A percentile compares a stretch with the other conserved stretches of the same genome.
Conservation (phyloP, 1,139 yeast species). For the Geotrichum restrictum region DNA sequence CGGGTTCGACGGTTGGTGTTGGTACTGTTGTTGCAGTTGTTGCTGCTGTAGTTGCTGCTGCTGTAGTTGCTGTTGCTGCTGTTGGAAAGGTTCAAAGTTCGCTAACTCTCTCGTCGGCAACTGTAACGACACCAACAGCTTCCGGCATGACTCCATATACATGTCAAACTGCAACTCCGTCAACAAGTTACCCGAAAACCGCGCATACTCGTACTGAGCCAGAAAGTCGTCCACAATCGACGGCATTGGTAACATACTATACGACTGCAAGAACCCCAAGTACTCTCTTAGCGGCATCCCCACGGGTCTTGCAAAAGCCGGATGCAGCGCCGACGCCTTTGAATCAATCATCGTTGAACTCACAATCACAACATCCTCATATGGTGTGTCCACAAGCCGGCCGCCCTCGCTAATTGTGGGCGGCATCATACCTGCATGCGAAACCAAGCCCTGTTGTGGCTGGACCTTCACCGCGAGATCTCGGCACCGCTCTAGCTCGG, state of each 20-base stretch:
- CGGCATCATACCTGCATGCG: slow-evolving; percentile 60
- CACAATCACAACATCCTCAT: slow-evolving; percentile 55
- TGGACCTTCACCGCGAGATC: slow-evolving; percentile 50
- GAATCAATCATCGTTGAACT: slow-evolving; percentile 37
- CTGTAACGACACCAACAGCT: slow-evolving; percentile 23
- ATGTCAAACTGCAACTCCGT: slow-evolving; percentile 56
- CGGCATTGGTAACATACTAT: slow-evolving; percentile 27
- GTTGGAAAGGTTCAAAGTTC: too few species aligned
- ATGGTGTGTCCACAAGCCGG: slow-evolving; percentile 54
- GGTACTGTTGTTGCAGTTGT: too few species aligned
- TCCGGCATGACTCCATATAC: slow-evolving; percentile 50
- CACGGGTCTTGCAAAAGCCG: slow-evolving; percentile 40
- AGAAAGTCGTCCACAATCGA: slow-evolving; percentile 42
- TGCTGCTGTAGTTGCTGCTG: not conserved
- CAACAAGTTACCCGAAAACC: slow-evolving; percentile 65
- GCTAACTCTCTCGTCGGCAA: slow-evolving; percentile 3
- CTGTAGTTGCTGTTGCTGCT: too few species aligned
- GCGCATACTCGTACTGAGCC: slow-evolving; percentile 60
- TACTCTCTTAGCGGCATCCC: slow-evolving; percentile 50
- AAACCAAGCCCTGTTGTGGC: slow-evolving; percentile 46
- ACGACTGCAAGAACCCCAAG: slow-evolving; percentile 42
- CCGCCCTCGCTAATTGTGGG: slow-evolving; percentile 40
- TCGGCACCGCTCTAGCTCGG: slow-evolving; percentile 47
- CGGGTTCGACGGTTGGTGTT: not conserved
- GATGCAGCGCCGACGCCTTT: slow-evolving; percentile 47